Evolutionary conservation across 2,329 filamentous ascomycete species (phyloP), one percentile per base, ranked within the genome.

Genomic region (Fusarium longipes): DNA sequence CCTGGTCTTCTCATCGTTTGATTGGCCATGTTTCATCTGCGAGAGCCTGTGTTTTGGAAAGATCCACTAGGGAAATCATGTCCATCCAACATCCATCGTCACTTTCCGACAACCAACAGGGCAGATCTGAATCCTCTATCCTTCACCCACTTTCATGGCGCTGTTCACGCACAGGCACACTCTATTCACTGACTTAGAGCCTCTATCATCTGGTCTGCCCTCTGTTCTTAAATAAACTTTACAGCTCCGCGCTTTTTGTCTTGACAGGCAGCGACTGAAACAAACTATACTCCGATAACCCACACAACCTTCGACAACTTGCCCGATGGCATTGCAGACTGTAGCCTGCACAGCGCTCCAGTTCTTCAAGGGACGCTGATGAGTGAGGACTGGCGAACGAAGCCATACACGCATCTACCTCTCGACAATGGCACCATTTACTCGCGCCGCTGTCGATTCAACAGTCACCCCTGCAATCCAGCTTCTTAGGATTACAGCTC

Each of bases 251-350:
- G 49, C 18, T 12, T 20, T 25, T 35, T 47, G 39, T 39, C 38
- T n/a, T 44, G 12, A 47, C 25, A 39, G 24, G 51, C 43, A 50
- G 40, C 32, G 44, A 58, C 29, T 38, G 52, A 43, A 47, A 42
- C 65, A 54, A 65, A 58, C 63, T 40, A 56, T 68, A 53, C 57
- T 67, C 24, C 50, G 55, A 45, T 40, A 39, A 59, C 61, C 32
- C 36, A 57, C 36, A 36, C 40, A 48, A 58, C 67, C 40, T 60
- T 57, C 53, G 44, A 70, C 57, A 50, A 63, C 59, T 54, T 52
- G 68, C 66, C 60, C 68, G 66, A 74, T 73, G 71, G 71, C 71
- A 73, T 58, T 74, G 70, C 61, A 67, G 47, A 67, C 36, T 57
- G 45, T 50, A 70, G 57, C 59, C 58, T 73, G 61, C 58, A 62